Conservation (phyloP, 1,284 basidiomycete genomes). For the Ustilago bromivora region DNA sequence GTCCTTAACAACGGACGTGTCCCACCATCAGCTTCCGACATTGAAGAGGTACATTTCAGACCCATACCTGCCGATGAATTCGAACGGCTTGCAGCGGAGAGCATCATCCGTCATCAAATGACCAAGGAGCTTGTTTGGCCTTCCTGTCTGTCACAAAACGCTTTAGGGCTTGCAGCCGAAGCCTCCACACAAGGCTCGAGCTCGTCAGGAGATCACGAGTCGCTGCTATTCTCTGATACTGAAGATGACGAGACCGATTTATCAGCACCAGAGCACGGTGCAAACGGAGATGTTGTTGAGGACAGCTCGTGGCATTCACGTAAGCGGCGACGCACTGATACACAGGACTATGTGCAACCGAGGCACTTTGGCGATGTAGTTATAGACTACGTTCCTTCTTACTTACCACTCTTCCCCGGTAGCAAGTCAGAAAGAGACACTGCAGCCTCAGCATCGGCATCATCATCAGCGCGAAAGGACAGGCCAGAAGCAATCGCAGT, state of each 20-base stretch:
- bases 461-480: background rate
- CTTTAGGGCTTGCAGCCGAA: background rate
- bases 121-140: constrained; percentile 39
- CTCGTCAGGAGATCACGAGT: constrained; percentile 22
- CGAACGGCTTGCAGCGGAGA: constrained; percentile 33
- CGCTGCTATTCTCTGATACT: constrained; percentile 27
- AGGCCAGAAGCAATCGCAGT: background rate
- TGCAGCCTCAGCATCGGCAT: background rate
- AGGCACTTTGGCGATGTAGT: constrained; percentile 31
- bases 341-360: background rate
- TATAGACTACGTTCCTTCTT: constrained; percentile 47
- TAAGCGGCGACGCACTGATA: constrained; percentile 17
- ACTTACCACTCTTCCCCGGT: constrained; percentile 37
- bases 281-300: background rate
- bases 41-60: constrained; percentile 28
- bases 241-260: constrained; percentile 21
- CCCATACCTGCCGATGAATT: constrained; percentile 18
- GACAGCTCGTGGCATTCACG: background rate
- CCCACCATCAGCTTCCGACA: constrained; percentile 16
- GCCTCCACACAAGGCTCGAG: constrained; percentile 28
- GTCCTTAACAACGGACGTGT: constrained; percentile 34
- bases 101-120: constrained; percentile 27
- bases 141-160: background rate
- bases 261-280: constrained; percentile 4
- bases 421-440: background rate